Percentiles rank a stretch among this genome's conserved stretches.
phyloP scores from a whole-genome alignment of 495 filamentous ascomycete species.

The Neurospora terricola region DNA sequence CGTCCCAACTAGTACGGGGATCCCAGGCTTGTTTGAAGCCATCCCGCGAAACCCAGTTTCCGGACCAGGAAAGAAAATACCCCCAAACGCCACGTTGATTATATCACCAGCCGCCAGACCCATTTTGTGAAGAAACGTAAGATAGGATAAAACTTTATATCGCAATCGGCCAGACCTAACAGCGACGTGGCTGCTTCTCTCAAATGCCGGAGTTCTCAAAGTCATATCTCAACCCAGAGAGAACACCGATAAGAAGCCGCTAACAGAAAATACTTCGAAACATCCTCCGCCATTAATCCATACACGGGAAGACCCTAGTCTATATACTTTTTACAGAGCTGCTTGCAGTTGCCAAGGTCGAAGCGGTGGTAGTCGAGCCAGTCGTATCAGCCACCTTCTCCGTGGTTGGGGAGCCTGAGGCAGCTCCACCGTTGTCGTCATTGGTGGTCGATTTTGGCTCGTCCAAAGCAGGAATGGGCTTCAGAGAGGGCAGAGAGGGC shows the following conservation, averaged over 20 bases:
- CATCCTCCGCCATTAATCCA: neutral
- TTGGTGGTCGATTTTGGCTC: constrained; percentile 33
- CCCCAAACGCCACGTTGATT: constrained; percentile 4
- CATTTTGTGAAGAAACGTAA: constrained; percentile 5
- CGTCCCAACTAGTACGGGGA: neutral
- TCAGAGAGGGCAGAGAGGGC: constrained; percentile 23
- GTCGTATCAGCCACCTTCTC: constrained; percentile 22
- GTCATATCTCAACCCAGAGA: neutral
- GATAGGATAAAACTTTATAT: neutral
- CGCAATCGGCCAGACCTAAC: neutral
- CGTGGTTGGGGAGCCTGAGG: constrained; percentile 19
- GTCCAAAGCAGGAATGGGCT: constrained; percentile 24
- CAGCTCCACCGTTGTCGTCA: constrained; percentile 15
- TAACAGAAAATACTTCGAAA: neutral
- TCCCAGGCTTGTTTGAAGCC: neutral
- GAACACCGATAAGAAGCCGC: neutral
- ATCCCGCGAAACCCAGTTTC: neutral
- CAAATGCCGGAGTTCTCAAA: neutral
- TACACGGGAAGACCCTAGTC: constrained; percentile 1
- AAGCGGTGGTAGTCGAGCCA: constrained; percentile 2
- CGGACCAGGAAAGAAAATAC: neutral
- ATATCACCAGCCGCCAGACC: constrained; percentile 1
- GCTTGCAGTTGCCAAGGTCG: constrained; percentile 1
- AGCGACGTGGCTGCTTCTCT: constrained; percentile 1
- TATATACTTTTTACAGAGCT: constrained; percentile 17